These are phyloP conservation scores for Wickerhamomyces queroliae DNA, from an alignment of 805 yeast genomes.

Conservation along the genomic window DNA sequence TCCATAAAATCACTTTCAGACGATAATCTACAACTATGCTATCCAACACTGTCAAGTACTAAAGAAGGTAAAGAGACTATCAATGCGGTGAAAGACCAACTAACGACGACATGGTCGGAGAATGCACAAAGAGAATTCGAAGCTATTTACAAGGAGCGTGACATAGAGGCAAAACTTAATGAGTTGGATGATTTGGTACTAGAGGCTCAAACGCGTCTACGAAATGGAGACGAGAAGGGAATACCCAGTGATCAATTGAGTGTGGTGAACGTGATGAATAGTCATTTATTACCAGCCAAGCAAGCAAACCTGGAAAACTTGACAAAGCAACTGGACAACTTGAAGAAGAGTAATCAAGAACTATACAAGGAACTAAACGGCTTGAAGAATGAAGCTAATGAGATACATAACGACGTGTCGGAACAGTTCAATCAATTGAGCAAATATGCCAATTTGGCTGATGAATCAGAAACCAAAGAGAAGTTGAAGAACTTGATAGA, in stretches of 20 bases:
- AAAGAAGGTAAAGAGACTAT: slow-evolving; percentile 36
- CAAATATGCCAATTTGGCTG: slow-evolving; percentile 5
- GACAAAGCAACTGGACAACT: slow-evolving; percentile 7
- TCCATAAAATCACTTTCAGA: slow-evolving; percentile 41
- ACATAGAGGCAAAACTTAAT: slow-evolving; percentile 33
- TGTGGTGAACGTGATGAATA: slow-evolving; percentile 12
- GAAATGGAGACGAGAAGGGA: not conserved
- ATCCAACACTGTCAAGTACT: slow-evolving; percentile 39
- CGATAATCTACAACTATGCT: slow-evolving; percentile 44
- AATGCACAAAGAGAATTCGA: slow-evolving; percentile 42
- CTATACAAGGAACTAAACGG: slow-evolving; percentile 11
- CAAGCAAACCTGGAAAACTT: slow-evolving; percentile 12
- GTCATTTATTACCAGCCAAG: slow-evolving; percentile 21
- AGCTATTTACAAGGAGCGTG: slow-evolving; percentile 41
- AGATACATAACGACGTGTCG: slow-evolving; percentile 5
- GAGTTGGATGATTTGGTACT: slow-evolving; percentile 40
- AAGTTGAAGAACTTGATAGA: slow-evolving; percentile 9
- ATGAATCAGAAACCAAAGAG: slow-evolving; percentile 6
- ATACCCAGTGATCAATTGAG: slow-evolving; percentile 14
- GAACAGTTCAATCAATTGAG: slow-evolving; percentile 7
- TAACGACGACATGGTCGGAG: slow-evolving; percentile 39
- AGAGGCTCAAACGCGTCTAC: slow-evolving; percentile 23
- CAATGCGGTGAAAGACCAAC: slow-evolving; percentile 40
- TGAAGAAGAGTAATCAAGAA: slow-evolving; percentile 7
- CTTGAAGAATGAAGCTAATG: slow-evolving; percentile 7